Base-by-base conservation (phyloP, 2,329 filamentous ascomycete genomes). In the Tolypocladium tropicale region DNA sequence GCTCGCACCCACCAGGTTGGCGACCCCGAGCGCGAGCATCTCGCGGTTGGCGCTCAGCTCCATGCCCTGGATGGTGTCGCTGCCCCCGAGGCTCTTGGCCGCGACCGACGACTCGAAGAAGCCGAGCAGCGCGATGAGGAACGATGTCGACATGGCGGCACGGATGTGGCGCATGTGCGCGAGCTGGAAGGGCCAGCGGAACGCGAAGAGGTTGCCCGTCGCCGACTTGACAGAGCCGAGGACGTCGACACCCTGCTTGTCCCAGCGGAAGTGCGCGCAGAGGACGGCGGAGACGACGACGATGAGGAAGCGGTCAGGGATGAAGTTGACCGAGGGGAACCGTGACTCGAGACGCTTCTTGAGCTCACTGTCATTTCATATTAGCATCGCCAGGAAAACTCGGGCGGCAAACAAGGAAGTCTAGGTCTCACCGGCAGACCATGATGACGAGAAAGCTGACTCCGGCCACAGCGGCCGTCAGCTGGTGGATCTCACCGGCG, bases 81-180 rank as follows among this genome's bases (percentile, higher is more conserved):
- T 77, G 46, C 82, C 82, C 7, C 88, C 88, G 3, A 99, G 75
- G 59, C 89, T 93, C 73, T 97, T 97, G 37, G 94, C 94, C 1
- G 94, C 94, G 14, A 99, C 91, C 0, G 91, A 96, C 3, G 90
- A 96, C 71, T 99, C 94, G 65, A 99, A 99, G 72, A 99, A 99
- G n/a, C 94, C 94, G 0, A 99, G 84, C 28, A 99, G 78, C 0
- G 92, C 90, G 61, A 99, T 96, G 55, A 97, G 78, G 66, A 99
- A 96, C 0, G 90, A 88, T 0, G 94, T 97, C 53, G 89, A 86
- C 80, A 97, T 88, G 39, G 90, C 88, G 59, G 90, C 88, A 25
- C 88, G 86, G 55, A 95, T 89, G 67, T 96, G 88, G 28, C 83
- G 80, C 77, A 97, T 85, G 63, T 95, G 83, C 6, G 82, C 78